Percentiles rank a stretch among this genome's conserved stretches.
Evolutionary conservation across 805 yeast species (phyloP).

Genomic region (Candida khao-thaluensis): DNA sequence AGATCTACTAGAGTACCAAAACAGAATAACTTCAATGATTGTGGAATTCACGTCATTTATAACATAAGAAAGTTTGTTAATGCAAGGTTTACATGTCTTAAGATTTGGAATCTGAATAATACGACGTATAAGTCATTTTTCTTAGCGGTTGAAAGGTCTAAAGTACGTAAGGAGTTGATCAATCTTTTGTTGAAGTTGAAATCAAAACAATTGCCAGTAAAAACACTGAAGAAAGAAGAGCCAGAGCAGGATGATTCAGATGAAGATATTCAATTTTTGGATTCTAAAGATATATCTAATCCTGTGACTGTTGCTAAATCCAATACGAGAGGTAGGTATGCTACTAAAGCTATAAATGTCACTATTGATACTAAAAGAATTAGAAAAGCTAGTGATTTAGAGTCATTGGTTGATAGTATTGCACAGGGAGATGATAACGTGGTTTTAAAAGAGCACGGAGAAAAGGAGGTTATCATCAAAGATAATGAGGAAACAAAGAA

Average conservation of each 20-base stretch:
- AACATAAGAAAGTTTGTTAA: slow-evolving; percentile 61
- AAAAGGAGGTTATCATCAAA: not conserved
- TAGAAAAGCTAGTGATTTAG: not conserved
- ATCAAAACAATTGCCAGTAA: not conserved
- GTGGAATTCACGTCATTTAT: slow-evolving; percentile 89
- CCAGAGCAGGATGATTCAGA: slow-evolving; percentile 8
- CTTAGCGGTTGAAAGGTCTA: slow-evolving; percentile 27
- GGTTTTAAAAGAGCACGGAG: too few species aligned
- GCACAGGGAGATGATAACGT: not conserved
- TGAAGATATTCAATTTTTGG: slow-evolving; percentile 11
- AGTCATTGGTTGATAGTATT: not conserved
- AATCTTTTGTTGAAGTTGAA: slow-evolving; percentile 21
- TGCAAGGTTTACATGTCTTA: slow-evolving; percentile 47
- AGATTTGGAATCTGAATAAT: slow-evolving; percentile 41
- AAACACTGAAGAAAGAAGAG: slow-evolving; percentile 11
- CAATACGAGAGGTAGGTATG: slow-evolving; percentile 1
- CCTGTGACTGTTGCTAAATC: slow-evolving; percentile 3
- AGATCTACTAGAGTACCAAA: slow-evolving; percentile 63
- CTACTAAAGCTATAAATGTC: slow-evolving; percentile 1
- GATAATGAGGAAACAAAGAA: not conserved
- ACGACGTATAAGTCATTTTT: slow-evolving; percentile 20
- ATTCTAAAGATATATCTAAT: not conserved
- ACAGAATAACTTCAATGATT: slow-evolving; percentile 88
- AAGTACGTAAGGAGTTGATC: slow-evolving; percentile 28
- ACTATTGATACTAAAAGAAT: slow-evolving; percentile 8